These are phyloP conservation scores for Phaseolus coccineus DNA, from an alignment of 331 rosid species.

Conservation along the genomic window DNA sequence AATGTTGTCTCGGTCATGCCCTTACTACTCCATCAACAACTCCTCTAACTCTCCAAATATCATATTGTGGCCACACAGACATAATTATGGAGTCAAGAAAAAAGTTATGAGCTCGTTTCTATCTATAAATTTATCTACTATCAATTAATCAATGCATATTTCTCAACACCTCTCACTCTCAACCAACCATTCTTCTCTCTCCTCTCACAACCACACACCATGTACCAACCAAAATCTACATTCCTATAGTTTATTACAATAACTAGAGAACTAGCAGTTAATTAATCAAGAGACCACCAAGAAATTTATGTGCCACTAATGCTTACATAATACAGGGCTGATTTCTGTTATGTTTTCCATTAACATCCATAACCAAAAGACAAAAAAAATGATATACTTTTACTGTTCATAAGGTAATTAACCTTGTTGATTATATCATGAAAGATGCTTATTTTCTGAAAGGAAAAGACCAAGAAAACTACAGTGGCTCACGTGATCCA, in stretches of 20 bases:
- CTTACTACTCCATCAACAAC: slow-evolving; percentile 25
- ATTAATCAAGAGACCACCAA: too few relatives aligned
- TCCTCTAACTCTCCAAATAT: slow-evolving; percentile 32
- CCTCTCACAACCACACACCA: not conserved
- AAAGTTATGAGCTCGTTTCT: slow-evolving; percentile 30
- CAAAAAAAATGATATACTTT: not conserved
- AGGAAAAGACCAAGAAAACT: slow-evolving; percentile 6
- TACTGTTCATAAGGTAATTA: too few relatives aligned
- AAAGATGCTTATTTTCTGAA: not conserved
- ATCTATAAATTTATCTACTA: not conserved
- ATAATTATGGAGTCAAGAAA: slow-evolving; percentile 41
- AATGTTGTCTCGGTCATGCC: slow-evolving; percentile 45
- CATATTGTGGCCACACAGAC: slow-evolving; percentile 41
- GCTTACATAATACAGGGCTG: not conserved
- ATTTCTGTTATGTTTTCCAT: not conserved
- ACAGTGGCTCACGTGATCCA: slow-evolving; percentile 36
- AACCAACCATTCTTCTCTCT: slow-evolving; percentile 17
- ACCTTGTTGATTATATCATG: not conserved
- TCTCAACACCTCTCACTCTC: not conserved
- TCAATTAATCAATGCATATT: not conserved
- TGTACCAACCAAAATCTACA: not conserved
- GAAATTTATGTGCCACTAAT: too few relatives aligned
- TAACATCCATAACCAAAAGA: not conserved
- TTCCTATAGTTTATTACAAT: too few relatives aligned
- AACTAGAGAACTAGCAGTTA: too few relatives aligned